Evolutionary conservation across 2,329 filamentous ascomycete genomes (phyloP), one percentile per base, ranked within the genome.

Genomic region (Colletotrichum cuscutae): DNA sequence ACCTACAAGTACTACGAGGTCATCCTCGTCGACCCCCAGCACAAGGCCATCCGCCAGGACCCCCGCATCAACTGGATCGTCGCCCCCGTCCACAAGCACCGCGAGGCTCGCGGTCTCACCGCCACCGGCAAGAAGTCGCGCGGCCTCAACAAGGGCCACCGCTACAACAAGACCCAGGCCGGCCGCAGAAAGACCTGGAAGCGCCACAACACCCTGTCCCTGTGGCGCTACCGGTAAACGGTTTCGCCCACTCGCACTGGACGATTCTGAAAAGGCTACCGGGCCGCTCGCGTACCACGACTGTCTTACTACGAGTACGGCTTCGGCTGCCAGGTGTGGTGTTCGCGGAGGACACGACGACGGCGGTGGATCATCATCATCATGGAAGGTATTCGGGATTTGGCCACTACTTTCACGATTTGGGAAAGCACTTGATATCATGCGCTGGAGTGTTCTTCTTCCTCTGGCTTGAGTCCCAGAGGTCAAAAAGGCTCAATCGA

Each of bases 1-100:
- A 99, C 97, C 88, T 99, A 98, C 94, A 99, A 99, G 92, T 99
- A 99, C 94, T 99, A 92, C 91, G 97, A 99, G 90, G 93, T 98
- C 88, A 98, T 99, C 90, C 94, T 98, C 84, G 96, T 99, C 85
- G 97, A 99, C 90, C 97, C 97, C 86, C 94, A 97, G 90, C 97
- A 99, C 94, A 98, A 98, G 92, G 97, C 97, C 84, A 99, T 99
- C 91, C 97, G 97, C 87, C 94, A 94, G 84, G 97, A 99, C 87
- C 90, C 97, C 83, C 95, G 97, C 88, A 98, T 99, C 94, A 99
- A 98, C 94, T 99, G 97, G 97, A 99, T 99, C 91, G 95, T 96
- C 89, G 97, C 97, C 89, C 94, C 97, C 81, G 97, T 99, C 83
- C 97, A 99, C 95, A 99, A 99, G 95, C 97, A 98, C 93, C 97